Evolutionary conservation across 2,329 filamentous ascomycete genomes (phyloP).

Genomic region (Xylaria hypoxylon): DNA sequence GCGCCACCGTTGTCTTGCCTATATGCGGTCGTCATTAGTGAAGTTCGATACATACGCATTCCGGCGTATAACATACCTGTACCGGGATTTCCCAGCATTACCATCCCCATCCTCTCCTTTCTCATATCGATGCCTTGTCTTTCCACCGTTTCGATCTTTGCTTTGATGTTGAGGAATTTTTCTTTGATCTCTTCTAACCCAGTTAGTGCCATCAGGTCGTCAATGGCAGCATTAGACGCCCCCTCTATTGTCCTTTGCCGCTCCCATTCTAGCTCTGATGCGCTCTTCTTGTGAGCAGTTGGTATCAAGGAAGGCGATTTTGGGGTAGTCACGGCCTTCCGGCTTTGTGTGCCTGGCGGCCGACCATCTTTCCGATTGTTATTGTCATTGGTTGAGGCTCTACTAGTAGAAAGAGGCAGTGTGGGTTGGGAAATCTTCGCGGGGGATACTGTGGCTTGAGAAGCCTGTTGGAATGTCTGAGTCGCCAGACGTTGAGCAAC

Average conservation of each 20-base stretch:
- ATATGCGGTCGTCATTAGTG: background rate
- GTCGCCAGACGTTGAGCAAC: slow-evolving; percentile 25
- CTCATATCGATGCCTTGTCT: slow-evolving; percentile 63
- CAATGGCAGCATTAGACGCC: slow-evolving; percentile 62
- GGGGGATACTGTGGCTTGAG: background rate
- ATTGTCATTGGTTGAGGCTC: background rate
- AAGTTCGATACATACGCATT: background rate
- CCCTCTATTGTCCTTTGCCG: slow-evolving; percentile 58
- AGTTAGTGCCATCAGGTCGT: slow-evolving; percentile 68
- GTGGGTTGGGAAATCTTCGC: background rate
- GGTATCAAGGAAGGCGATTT: slow-evolving; percentile 9
- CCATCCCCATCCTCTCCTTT: slow-evolving; percentile 60
- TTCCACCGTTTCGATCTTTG: slow-evolving; percentile 63
- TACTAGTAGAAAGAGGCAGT: background rate
- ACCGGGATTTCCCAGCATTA: slow-evolving; percentile 70
- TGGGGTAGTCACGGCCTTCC: background rate
- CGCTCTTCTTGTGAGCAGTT: slow-evolving; percentile 11
- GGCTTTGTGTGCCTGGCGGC: background rate
- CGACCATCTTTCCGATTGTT: background rate
- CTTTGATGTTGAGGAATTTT: slow-evolving; percentile 66
- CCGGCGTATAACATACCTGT: slow-evolving; percentile 59
- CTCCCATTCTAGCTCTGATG: slow-evolving; percentile 60
- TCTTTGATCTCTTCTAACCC: slow-evolving; percentile 70
- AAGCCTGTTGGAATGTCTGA: slow-evolving; percentile 1
- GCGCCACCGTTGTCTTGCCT: slow-evolving; percentile 81